Conservation (phyloP, 2,329 filamentous ascomycete genomes). For the Mycosphaerella arachidis region DNA sequence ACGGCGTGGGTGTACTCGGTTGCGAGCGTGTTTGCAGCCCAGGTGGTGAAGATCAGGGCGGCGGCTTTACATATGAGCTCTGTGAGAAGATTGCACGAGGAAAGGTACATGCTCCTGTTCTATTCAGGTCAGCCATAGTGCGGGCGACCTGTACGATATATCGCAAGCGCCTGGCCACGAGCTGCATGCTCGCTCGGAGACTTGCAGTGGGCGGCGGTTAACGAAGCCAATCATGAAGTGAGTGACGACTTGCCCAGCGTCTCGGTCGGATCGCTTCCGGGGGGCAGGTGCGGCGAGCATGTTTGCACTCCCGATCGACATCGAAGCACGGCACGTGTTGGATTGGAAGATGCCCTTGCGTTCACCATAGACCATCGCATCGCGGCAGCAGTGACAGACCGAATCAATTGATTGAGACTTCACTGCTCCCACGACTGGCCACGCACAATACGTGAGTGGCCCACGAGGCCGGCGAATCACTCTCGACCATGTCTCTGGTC, state of each 20-base stretch:
- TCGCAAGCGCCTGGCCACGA: not conserved
- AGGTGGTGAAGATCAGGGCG: constrained; percentile 15
- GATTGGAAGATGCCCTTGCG: not conserved
- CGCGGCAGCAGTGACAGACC: not conserved
- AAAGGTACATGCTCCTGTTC: constrained; percentile 5
- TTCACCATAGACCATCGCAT: not conserved
- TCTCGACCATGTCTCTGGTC: constrained; percentile 61
- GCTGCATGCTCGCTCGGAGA: not conserved
- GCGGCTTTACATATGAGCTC: constrained; percentile 13
- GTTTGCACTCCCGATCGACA: not conserved
- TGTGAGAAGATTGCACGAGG: constrained; percentile 5
- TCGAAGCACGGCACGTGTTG: not conserved
- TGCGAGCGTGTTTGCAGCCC: constrained; percentile 13
- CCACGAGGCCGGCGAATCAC: constrained; percentile 7
- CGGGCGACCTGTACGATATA: not conserved
- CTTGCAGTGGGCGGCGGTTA: constrained; percentile 1
- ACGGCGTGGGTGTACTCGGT: constrained; percentile 26
- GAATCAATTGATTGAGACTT: not conserved
- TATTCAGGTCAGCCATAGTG: not conserved
- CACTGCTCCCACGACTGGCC: not conserved
- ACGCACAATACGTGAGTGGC: not conserved
- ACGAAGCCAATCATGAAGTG: constrained; percentile 4
- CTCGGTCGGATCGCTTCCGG: not conserved
- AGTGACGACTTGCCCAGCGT: not conserved
- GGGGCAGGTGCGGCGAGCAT: not conserved